Evolutionary conservation across 2,329 filamentous ascomycete genomes (phyloP).

Genomic region (Phialocephala subalpina): DNA sequence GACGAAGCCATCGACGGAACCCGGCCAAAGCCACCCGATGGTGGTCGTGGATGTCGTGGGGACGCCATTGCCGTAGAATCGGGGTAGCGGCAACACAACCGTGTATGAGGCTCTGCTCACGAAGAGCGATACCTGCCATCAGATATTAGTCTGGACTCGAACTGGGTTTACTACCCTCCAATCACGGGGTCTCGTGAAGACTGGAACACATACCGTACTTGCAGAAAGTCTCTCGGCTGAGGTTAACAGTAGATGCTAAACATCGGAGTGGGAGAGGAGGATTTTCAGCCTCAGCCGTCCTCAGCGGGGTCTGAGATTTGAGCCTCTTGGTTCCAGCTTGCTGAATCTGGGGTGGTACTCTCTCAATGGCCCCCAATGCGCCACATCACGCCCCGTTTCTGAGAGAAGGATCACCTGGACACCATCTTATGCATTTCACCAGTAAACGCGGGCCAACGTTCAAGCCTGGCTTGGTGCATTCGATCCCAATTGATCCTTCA

Average conservation of each 20-base stretch:
- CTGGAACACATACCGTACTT: not conserved
- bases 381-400: not conserved
- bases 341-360: not conserved
- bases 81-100: not conserved
- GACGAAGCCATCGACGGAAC: slow-evolving; percentile 3
- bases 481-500: not conserved
- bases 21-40: slow-evolving; percentile 7
- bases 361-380: no score
- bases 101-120: slow-evolving; percentile 6
- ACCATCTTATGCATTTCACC: not conserved
- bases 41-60: not conserved
- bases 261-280: not conserved
- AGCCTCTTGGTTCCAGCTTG: not conserved
- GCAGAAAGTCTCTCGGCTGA: not conserved
- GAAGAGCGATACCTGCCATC: not conserved
- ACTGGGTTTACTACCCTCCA: not conserved
- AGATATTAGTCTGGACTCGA: not conserved
- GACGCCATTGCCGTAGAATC: not conserved
- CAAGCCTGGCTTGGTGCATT: not conserved
- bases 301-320: not conserved
- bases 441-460: not conserved
- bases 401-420: not conserved
- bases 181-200: no score
- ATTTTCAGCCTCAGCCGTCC: not conserved
- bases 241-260: not conserved